Evolutionary conservation across 208 protist genomes (phyloP).

Genomic region (Entamoeba dispar): DNA sequence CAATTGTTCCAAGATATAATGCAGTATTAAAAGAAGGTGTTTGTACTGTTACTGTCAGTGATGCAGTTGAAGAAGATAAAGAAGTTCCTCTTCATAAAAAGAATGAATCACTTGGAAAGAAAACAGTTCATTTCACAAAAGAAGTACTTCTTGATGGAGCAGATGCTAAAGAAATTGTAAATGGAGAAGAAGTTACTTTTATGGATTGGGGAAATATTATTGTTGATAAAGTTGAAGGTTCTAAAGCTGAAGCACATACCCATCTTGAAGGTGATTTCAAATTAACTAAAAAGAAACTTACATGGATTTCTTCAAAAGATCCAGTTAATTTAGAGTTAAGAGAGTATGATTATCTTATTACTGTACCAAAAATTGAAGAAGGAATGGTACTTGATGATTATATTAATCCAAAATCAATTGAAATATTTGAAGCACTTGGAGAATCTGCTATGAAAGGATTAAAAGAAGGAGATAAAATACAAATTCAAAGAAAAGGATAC

Average conservation of each 20-base stretch:
- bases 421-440: slow-evolving; percentile 25
- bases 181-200: slow-evolving; percentile 80
- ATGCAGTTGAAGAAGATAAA: not conserved
- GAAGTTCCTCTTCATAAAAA: slow-evolving; percentile 62
- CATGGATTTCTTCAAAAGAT: slow-evolving; percentile 41
- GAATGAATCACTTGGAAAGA: slow-evolving; percentile 62
- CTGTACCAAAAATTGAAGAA: slow-evolving; percentile 71
- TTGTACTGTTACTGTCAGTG: not conserved
- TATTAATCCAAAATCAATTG: slow-evolving; percentile 57
- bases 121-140: slow-evolving; percentile 38
- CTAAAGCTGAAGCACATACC: slow-evolving; percentile 53
- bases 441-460: not conserved
- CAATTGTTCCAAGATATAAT: slow-evolving; percentile 75
- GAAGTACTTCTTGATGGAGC: slow-evolving; percentile 64
- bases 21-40: slow-evolving; percentile 42
- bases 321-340: slow-evolving; percentile 46
- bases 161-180: slow-evolving; percentile 52
- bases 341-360: slow-evolving; percentile 83
- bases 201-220: slow-evolving; percentile 91
- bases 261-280: slow-evolving; percentile 70
- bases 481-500: not conserved
- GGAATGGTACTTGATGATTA: slow-evolving; percentile 59
- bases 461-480: not conserved
- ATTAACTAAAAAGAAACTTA: slow-evolving; percentile 85
- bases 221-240: slow-evolving; percentile 37